Evolutionary conservation across 1,284 basidiomycete species (phyloP), one percentile per base, ranked within the genome.

Genomic region (Polyporus tsugae): DNA sequence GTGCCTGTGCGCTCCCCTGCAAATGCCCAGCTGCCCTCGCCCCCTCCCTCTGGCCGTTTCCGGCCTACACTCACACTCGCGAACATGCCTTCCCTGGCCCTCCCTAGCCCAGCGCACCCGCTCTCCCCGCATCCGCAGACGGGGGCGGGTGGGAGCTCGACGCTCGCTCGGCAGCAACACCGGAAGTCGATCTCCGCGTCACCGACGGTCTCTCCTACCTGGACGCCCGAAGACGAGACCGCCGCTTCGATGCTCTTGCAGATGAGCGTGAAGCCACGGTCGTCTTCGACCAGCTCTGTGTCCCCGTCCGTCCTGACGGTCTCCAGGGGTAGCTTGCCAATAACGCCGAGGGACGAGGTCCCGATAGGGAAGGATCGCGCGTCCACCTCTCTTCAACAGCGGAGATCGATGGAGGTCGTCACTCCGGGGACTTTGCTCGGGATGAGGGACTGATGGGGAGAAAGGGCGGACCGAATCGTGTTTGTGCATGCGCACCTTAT

Each of bases 171-270:
- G 44, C 66, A 60, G 62, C 60, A 66, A 42, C 63, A 53, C 62
- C 62, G 66, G 25, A 69, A 69, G 67, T 70, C 69, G 6, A 49
- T 68, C 57, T 69, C 67, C 15, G 59, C 53, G 33, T 74, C 73
- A 17, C 73, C 73, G 46, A 71, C 73, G 52, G 73, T 76, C 49
- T 81, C 80, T 42, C 82, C 82, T n/a, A 73, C 78, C 53, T 84
- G 85, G 74, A 88, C 90, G 7, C 86, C 88, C 0, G 91, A 92
- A 68, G 91, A 93, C 73, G 89, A 92, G 79, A 85, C 83, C 0
- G 89, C 89, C 0, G 91, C 91, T 10, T 87, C 90, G 6, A 78
- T 92, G 68, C 78, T 92, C 36, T 78, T 93, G 61, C 86, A 90
- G 72, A 91, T 92, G 72, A 85, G 87, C 75, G 80, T 80, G 6